Evolutionary conservation across 495 filamentous ascomycete genomes (phyloP).

Genomic region (Lasiosphaeria hispida): DNA sequence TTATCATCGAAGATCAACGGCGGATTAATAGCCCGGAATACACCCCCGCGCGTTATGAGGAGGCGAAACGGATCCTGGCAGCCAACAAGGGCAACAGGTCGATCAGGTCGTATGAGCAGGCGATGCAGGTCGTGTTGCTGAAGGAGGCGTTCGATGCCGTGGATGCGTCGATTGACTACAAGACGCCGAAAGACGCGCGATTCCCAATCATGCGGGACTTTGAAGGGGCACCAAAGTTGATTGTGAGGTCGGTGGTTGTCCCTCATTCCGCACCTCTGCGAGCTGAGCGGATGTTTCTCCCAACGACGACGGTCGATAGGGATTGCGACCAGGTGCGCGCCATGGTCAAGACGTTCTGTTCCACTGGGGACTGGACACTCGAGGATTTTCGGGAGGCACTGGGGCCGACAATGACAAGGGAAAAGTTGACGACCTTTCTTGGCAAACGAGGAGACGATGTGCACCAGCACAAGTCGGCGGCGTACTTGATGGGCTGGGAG

Average conservation of each 20-base stretch:
- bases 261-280: neutral
- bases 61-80: neutral
- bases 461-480: neutral
- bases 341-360: slow-evolving; percentile 5
- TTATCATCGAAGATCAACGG: neutral
- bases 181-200: neutral
- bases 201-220: neutral
- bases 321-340: slow-evolving; percentile 12
- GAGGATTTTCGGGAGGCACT: neutral
- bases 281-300: neutral
- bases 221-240: neutral
- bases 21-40: neutral
- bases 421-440: slow-evolving; percentile 1
- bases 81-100: too few relatives aligned
- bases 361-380: neutral
- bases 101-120: neutral
- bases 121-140: neutral
- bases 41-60: neutral
- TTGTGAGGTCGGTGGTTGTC: neutral
- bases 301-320: neutral
- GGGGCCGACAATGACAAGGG: neutral
- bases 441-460: slow-evolving; percentile 1
- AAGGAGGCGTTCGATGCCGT: neutral
- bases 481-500: slow-evolving; percentile 12
- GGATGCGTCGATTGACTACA: neutral